These are phyloP conservation scores for Tetrahymena elliotti DNA, from an alignment of 73 alveolate species.

Conservation along the genomic window DNA sequence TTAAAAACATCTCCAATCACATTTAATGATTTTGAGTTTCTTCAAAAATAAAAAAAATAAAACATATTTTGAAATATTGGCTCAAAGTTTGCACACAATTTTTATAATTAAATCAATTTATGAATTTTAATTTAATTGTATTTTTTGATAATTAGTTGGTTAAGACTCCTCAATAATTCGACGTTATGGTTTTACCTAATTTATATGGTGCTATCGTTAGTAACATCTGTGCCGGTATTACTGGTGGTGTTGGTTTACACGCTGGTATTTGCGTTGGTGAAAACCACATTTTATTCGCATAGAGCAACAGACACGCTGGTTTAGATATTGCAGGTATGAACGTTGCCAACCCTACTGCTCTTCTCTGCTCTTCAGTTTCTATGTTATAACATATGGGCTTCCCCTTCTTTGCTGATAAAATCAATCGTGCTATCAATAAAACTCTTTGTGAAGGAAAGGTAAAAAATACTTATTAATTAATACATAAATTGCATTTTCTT, in stretches of 20 bases:
- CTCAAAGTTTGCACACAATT: too few relatives aligned
- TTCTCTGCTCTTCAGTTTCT: conserved; percentile 48
- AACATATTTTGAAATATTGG: too few relatives aligned
- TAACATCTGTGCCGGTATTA: conserved; percentile 53
- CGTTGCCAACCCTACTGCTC: conserved; percentile 64
- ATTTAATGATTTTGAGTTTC: too few relatives aligned
- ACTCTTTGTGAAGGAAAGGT: conserved; percentile 52
- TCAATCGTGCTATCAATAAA: conserved; percentile 47
- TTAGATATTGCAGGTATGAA: conserved; percentile 49
- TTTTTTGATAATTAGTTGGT: conserved; percentile 50
- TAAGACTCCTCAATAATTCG: conserved; percentile 59
- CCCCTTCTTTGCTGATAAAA: conserved; percentile 63
- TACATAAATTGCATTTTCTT: too few relatives aligned
- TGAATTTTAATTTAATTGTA: conserved; percentile 6
- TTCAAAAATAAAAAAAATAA: too few relatives aligned
- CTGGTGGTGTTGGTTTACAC: conserved; percentile 71
- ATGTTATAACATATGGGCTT: conserved; percentile 58
- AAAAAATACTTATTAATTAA: background rate
- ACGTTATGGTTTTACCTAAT: conserved; percentile 64
- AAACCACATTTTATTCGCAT: conserved; percentile 48
- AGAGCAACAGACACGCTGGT: conserved; percentile 65
- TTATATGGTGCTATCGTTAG: conserved; percentile 60
- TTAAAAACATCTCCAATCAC: too few relatives aligned
- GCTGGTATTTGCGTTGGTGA: conserved; percentile 66
- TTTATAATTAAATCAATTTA: too few relatives aligned